Evolutionary conservation across 73 alveolate species (phyloP).

Genomic region (Strombidium stylifer): DNA sequence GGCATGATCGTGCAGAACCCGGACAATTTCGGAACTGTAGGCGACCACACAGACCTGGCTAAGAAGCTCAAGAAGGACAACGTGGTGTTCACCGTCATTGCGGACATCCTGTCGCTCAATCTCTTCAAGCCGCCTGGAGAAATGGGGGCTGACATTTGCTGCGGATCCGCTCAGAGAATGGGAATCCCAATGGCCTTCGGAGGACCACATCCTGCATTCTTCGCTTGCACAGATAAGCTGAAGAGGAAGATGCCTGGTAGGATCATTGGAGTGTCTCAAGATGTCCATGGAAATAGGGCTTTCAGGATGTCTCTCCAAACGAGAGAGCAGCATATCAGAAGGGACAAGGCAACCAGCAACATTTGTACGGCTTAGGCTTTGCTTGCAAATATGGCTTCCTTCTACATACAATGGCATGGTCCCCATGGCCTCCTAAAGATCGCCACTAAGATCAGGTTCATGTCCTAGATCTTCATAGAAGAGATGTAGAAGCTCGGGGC

Average conservation of each 20-base stretch:
- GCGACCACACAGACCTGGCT: conserved; percentile 59
- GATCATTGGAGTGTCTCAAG: conserved; percentile 87
- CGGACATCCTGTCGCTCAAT: conserved; percentile 62
- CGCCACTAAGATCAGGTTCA: conserved; percentile 72
- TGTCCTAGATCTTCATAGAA: conserved; percentile 45
- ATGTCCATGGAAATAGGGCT: conserved; percentile 73
- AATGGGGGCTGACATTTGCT: conserved; percentile 91
- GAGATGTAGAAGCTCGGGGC: conserved; percentile 37
- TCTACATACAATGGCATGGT: conserved; percentile 81
- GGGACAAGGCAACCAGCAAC: conserved; percentile 91
- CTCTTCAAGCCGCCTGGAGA: conserved; percentile 78
- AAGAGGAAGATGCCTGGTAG: conserved; percentile 96
- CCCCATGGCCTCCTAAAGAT: conserved; percentile 75
- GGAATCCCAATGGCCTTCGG: conserved; percentile 96
- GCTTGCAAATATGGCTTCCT: conserved; percentile 91
- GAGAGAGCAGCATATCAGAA: conserved; percentile 95
- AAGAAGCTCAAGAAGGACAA: conserved; percentile 34
- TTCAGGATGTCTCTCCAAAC: conserved; percentile 92
- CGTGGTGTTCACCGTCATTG: conserved; percentile 38
- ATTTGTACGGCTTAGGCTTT: conserved; percentile 95
- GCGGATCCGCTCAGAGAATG: conserved; percentile 89
- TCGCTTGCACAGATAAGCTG: conserved; percentile 79
- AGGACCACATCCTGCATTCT: conserved; percentile 97
- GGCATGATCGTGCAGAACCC: conserved; percentile 79
- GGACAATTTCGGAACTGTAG: conserved; percentile 65